Base-by-base conservation (phyloP, 306 rosid genomes). In the Phaseolus lunatus region DNA sequence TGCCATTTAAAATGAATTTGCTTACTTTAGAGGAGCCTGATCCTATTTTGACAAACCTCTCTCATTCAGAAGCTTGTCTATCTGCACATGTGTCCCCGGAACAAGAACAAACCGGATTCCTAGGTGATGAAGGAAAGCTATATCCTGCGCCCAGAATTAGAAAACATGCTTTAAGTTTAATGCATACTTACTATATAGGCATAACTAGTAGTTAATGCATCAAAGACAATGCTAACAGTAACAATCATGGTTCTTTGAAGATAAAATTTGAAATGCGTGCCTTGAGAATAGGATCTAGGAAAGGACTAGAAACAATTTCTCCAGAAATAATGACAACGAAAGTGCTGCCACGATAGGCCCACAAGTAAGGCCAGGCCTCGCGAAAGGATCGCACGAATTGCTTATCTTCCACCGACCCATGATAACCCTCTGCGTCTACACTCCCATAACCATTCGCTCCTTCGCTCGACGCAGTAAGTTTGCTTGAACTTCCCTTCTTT, bases 81-180 rank as follows among this genome's bases (percentile, higher is more conserved):
- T 95, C 82, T 90, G 91, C 80, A 90, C 89, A 80, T 90, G 96
- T 64, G 97, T 91, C 19, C 97, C 97, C 0, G 97, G 96, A 82
- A 92, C 99, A 86, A 95, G 84, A 84, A 95, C 87, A 85, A 95
- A 92, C 62, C 85, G 88, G 77, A 95, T 95, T 72, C 99, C 99
- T 80, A 95, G 82, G 62, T 92, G 97, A 88, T 95, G 94, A 73
- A 95, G 99, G 73, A 91, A 89, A 72, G 99, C 99, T 80, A 95
- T 92, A 76, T 95, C 99, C 99, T 95, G 97, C 84, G 83, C 1
- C 48, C 67, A 84, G 5, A 29, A 31, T 29, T 61, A 61, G 22
- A 80, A 39, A 53, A 57, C 49, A 13, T 33, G 22, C 49, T 77
- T 31, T 27, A 37, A 37, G 3, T 77, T 31, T 27, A 37, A 45